These are phyloP conservation scores for Venturiaceae sp. DNA, from an alignment of 2,329 filamentous ascomycete species.

Conservation along the genomic window DNA sequence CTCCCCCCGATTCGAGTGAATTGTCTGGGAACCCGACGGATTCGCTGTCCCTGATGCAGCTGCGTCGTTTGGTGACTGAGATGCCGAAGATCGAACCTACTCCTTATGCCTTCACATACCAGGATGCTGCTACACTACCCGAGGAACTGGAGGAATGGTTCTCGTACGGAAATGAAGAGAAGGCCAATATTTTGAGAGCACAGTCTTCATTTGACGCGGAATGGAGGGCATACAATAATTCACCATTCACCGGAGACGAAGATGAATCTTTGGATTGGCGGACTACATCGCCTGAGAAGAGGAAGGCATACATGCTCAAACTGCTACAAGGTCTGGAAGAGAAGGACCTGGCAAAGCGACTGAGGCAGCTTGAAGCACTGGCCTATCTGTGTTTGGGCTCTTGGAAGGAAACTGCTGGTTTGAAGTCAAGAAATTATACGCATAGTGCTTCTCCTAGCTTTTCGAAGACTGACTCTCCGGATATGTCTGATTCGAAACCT, in stretches of 20 bases:
- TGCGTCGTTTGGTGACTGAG: constrained; percentile 32
- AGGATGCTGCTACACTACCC: constrained; percentile 49
- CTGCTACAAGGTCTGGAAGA: constrained; percentile 23
- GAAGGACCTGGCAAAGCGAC: constrained; percentile 17
- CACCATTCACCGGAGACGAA: constrained; percentile 26
- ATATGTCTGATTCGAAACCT: background rate
- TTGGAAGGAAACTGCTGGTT: constrained; percentile 40
- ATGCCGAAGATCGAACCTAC: constrained; percentile 32
- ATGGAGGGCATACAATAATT: constrained; percentile 45
- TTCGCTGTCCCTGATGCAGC: constrained; percentile 36
- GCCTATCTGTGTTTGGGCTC: constrained; percentile 37
- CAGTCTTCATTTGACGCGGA: constrained; percentile 68
- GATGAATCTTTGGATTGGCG: constrained; percentile 52
- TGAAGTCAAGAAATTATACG: background rate
- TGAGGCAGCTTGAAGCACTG: constrained; percentile 32
- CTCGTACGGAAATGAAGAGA: constrained; percentile 79
- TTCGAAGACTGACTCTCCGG: background rate
- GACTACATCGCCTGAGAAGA: constrained; percentile 47
- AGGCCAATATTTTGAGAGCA: constrained; percentile 64
- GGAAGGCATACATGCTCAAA: constrained; percentile 46
- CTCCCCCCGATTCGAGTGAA: background rate
- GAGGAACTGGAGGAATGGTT: constrained; percentile 99
- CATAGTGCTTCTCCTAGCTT: background rate
- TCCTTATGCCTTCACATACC: constrained; percentile 67
- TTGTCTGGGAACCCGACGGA: constrained; percentile 12